Base-by-base conservation (phyloP, 495 filamentous ascomycete genomes). In the Aspergillus affinis region DNA sequence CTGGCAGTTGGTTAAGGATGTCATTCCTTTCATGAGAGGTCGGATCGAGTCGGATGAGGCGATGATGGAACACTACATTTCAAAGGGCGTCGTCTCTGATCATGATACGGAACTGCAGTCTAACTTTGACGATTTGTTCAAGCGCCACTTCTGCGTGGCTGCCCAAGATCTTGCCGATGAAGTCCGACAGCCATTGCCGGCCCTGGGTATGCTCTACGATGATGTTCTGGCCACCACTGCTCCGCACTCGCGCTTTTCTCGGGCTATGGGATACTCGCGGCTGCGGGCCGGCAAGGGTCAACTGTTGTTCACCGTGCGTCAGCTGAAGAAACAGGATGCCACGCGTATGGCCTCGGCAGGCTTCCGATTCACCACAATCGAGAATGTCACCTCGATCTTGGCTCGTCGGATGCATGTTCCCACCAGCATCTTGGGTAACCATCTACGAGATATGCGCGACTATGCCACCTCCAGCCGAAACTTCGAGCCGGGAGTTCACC, bases 71-170 rank as follows among this genome's bases (percentile, higher is more conserved):
- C 76, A 82, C 19, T 78, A 86, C 8, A 46, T 71, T 10, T 67
- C 72, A 1, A 67, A 72, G 32, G 71, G 74, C 32, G 65, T 69
- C 2, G 61, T 68, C 0, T 70, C 69, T 44, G 69, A 78, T 51
- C 68, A 74, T 47, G 74, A 78, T 12, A 75, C 71, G 4, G 75
- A 80, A 45, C n/a, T 75, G 29, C 66, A 72, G 36, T 67, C 68
- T n/a, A 81, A 90, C 58, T 93, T 94, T 63, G 85, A 89, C 27
- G 78, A 86, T 19, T 76, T 91, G 13, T 93, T 97, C 74, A 88
- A 90, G n/a, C 90, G 94, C 58, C 79, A 90, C 6, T 96, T 96
- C 73, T 96, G 91, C 62, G 77, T 91, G 18, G 86, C 92, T 13
- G 91, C 92, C 0, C 81, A 86, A 3, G 83, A 85, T 46, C 83